Evolutionary conservation across 140 eudicot genomes (phyloP).

Genomic region (Ambrosia hybrid): DNA sequence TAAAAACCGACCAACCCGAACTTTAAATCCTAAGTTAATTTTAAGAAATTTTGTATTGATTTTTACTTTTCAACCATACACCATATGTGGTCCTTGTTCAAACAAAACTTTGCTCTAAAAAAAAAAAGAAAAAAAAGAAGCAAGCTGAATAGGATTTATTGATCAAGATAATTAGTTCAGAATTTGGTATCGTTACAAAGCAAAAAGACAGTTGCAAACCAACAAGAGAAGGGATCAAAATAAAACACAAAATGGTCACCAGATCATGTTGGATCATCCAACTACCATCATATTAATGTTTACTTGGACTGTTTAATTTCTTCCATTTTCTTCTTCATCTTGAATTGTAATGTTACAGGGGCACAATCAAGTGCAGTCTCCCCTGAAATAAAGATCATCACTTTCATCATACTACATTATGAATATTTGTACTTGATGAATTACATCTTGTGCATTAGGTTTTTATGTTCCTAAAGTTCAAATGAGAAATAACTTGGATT

Average conservation of each 20-base stretch:
- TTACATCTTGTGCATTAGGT: slow-evolving; percentile 2
- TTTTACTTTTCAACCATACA: neutral
- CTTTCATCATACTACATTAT: neutral
- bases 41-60: neutral
- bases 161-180: neutral
- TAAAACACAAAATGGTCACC: slow-evolving; percentile 17
- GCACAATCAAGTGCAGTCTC: slow-evolving; percentile 98
- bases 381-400: slow-evolving; percentile 46
- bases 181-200: slow-evolving; percentile 2
- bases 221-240: slow-evolving; percentile 14
- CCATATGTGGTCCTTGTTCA: neutral
- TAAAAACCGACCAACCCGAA: neutral
- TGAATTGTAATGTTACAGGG: slow-evolving; percentile 86
- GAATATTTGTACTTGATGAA: neutral
- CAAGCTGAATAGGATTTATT: neutral
- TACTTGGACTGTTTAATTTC: slow-evolving; percentile 39
- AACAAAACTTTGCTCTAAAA: no score
- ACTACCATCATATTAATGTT: slow-evolving; percentile 17
- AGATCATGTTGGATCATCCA: neutral
- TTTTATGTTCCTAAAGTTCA: neutral
- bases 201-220: slow-evolving; percentile 12
- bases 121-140: no score
- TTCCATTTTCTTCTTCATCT: slow-evolving; percentile 84
- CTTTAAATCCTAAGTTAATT: neutral
- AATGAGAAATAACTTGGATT: neutral